These are phyloP conservation scores for Fraxinus quadrangulata DNA, from an alignment of 257 asterid genomes.

Conservation along the genomic window DNA sequence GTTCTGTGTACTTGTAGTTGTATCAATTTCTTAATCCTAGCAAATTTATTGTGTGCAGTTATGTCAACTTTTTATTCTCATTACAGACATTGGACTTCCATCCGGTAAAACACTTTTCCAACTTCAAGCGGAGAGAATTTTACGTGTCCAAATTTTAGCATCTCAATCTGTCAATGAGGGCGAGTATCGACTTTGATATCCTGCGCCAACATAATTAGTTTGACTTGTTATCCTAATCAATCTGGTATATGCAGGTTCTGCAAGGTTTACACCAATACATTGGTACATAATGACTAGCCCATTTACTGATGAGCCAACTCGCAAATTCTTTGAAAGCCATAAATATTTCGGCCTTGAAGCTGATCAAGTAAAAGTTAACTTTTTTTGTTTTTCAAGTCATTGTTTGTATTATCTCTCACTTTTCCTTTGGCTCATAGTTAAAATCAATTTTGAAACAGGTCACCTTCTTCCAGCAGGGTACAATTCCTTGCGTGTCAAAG, in stretches of 20 bases:
- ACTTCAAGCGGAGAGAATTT: constrained; percentile 93
- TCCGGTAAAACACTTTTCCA: constrained; percentile 97
- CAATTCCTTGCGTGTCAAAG: constrained; percentile 86
- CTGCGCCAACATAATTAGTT: constrained; percentile 20
- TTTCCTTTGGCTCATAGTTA: constrained; percentile 22
- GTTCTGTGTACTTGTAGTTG: not conserved
- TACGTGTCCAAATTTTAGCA: constrained; percentile 80
- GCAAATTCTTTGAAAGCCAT: constrained; percentile 76
- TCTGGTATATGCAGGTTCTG: constrained; percentile 53
- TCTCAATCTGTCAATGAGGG: constrained; percentile 77
- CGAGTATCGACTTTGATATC: constrained; percentile 33
- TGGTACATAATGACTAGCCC: constrained; percentile 99
- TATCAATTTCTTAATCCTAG: constrained; percentile 9
- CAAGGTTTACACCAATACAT: constrained; percentile 54
- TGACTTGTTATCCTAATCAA: constrained; percentile 25
- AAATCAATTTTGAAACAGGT: constrained; percentile 53
- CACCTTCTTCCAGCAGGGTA: constrained; percentile 94
- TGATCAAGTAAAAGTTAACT: constrained; percentile 64
- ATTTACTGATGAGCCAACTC: constrained; percentile 85
- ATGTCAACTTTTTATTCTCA: constrained; percentile 23
- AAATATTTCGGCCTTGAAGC: constrained; percentile 93
- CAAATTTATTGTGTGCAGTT: constrained; percentile 18
- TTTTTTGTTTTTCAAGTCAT: constrained; percentile 5
- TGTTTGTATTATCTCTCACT: not conserved
- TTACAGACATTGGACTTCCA: constrained; percentile 91